phyloP scores from a whole-genome alignment of 208 protist genomes.

The Trichomonas gallinae region DNA sequence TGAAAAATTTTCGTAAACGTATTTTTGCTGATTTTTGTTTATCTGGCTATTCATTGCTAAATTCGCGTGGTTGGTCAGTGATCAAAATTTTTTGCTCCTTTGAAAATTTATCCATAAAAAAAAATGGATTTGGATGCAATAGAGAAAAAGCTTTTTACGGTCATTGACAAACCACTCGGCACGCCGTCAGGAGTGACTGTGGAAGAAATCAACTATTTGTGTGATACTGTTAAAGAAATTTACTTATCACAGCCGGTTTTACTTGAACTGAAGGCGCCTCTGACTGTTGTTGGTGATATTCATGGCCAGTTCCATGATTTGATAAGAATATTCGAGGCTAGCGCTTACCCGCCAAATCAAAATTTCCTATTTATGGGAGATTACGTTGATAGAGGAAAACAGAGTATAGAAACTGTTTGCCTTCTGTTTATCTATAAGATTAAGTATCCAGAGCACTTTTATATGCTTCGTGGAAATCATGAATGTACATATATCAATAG shows the following conservation, averaged over 20 bases:
- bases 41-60: no score
- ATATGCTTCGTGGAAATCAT: constrained; percentile 95
- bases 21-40: no score
- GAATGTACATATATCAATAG: constrained; percentile 88
- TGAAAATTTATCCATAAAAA: no score
- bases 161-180: neutral
- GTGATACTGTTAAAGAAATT: constrained; percentile 35
- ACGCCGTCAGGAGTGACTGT: neutral
- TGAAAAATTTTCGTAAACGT: no score
- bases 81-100: no score
- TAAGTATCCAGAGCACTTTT: constrained; percentile 82
- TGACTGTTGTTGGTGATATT: constrained; percentile 74
- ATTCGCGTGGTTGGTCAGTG: no score
- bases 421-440: constrained; percentile 75
- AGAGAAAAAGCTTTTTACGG: neutral
- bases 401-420: constrained; percentile 89
- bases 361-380: constrained; percentile 99
- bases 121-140: neutral
- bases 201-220: constrained; percentile 28
- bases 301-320: constrained; percentile 99
- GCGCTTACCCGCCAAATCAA: constrained; percentile 31
- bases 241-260: constrained; percentile 48
- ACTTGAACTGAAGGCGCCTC: constrained; percentile 53
- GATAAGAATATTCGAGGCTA: constrained; percentile 95
- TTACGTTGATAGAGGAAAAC: constrained; percentile 97